Percentiles rank a stretch among this genome's conserved stretches.
phyloP scores from a whole-genome alignment of 2,329 filamentous ascomycete genomes.

The Penicillium psychrosexuale region DNA sequence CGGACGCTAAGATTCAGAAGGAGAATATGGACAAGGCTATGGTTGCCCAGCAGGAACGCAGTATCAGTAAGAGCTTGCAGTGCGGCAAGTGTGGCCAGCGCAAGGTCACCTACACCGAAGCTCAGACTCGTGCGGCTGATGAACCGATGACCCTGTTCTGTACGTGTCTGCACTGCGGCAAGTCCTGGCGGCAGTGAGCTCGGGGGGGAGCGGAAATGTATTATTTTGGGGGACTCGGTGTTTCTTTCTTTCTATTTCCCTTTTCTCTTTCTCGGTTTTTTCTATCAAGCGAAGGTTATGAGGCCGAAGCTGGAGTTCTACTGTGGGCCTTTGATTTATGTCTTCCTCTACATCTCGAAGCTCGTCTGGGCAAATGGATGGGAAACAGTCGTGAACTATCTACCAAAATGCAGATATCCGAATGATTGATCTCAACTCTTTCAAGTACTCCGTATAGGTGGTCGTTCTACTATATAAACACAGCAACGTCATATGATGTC shows the following conservation, averaged over 20 bases:
- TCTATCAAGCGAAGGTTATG: not conserved
- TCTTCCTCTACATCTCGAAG: not conserved
- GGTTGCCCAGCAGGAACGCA: conserved; percentile 87
- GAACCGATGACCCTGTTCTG: conserved; percentile 65
- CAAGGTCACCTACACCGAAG: conserved; percentile 93
- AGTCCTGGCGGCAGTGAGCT: conserved; percentile 45
- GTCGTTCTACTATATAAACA: not conserved
- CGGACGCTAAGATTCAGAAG: conserved; percentile 72
- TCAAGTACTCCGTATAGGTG: not conserved
- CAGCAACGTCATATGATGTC: conserved; percentile 22
- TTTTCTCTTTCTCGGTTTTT: conserved; percentile 2
- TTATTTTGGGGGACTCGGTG: conserved; percentile 15
- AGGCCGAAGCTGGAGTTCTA: conserved; percentile 12
- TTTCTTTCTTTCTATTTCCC: conserved; percentile 1
- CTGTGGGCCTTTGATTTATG: not conserved
- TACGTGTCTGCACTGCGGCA: conserved; percentile 48
- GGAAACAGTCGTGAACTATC: not conserved
- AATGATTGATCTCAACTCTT: not conserved
- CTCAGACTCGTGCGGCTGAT: conserved; percentile 91
- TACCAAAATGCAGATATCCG: conserved; percentile 3
- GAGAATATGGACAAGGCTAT: conserved; percentile 98
- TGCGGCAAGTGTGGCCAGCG: conserved; percentile 91
- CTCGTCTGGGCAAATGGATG: not conserved
- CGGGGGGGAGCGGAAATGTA: conserved; percentile 8
- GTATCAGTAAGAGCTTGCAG: conserved; percentile 79